phyloP scores from a whole-genome alignment of 768 basidiomycete genomes.

The Hericium erinaceus region DNA sequence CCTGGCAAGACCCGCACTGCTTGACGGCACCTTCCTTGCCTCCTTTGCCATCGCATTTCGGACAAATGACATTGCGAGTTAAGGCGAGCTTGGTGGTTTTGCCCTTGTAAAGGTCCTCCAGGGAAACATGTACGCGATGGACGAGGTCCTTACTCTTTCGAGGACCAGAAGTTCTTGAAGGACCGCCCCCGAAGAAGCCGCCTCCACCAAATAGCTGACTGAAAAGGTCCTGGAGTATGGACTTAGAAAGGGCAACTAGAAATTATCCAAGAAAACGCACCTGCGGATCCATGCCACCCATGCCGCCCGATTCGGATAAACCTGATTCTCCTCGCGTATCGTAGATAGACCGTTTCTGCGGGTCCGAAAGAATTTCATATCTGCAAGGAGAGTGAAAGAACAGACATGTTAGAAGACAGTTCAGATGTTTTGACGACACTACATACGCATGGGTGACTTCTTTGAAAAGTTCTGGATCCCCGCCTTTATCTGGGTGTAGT shows the following conservation, averaged over 20 bases:
- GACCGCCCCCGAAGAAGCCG: slow-evolving; percentile 60
- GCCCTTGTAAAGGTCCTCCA: slow-evolving; percentile 98
- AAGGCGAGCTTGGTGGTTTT: slow-evolving; percentile 97
- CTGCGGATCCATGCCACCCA: slow-evolving; percentile 96
- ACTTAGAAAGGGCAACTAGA: background rate
- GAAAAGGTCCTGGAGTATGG: slow-evolving; percentile 69
- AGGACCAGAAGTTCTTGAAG: slow-evolving; percentile 49
- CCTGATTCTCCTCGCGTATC: slow-evolving; percentile 93
- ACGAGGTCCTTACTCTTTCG: slow-evolving; percentile 98
- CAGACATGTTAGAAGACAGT: slow-evolving; percentile 7
- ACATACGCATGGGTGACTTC: slow-evolving; percentile 92
- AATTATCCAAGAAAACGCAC: slow-evolving; percentile 29
- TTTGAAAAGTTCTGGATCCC: slow-evolving; percentile 95
- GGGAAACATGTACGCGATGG: slow-evolving; percentile 90
- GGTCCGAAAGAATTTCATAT: slow-evolving; percentile 89
- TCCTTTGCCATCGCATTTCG: slow-evolving; percentile 91
- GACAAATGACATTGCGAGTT: slow-evolving; percentile 89
- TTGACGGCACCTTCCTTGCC: slow-evolving; percentile 96
- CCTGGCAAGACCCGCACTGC: slow-evolving; percentile 66
- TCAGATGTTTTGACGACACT: slow-evolving; percentile 4
- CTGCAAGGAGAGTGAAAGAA: slow-evolving; percentile 30
- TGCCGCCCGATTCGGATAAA: slow-evolving; percentile 73
- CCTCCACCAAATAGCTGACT: slow-evolving; percentile 88
- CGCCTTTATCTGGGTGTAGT: slow-evolving; percentile 89
- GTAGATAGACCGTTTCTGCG: slow-evolving; percentile 73